These are phyloP conservation scores for Clathrospora elynae DNA, from an alignment of 2,329 filamentous ascomycete species.

Conservation along the genomic window DNA sequence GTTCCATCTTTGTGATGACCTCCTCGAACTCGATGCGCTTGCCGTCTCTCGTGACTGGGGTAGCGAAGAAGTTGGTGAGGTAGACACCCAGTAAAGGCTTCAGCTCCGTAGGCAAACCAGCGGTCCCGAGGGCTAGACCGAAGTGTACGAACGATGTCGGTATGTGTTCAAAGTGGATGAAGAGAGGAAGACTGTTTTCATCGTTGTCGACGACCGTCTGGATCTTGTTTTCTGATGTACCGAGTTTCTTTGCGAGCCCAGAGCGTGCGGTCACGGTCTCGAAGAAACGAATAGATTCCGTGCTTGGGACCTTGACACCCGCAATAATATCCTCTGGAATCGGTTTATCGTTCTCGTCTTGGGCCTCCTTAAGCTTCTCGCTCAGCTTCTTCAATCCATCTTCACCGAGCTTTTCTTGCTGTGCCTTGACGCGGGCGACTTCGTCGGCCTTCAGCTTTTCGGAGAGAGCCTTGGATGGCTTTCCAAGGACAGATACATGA, in stretches of 20 bases:
- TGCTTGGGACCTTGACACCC: conserved; percentile 78
- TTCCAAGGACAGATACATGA: conserved; percentile 86
- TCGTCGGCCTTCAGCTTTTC: conserved; percentile 83
- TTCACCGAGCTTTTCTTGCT: conserved; percentile 79
- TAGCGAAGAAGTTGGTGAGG: conserved; percentile 91
- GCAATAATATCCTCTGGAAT: conserved; percentile 84
- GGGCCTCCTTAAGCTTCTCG: conserved; percentile 78
- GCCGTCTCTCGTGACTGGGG: conserved; percentile 78
- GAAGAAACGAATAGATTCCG: conserved; percentile 94
- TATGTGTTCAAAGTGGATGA: conserved; percentile 96
- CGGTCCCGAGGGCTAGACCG: conserved; percentile 78
- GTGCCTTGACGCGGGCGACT: conserved; percentile 74
- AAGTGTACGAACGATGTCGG: conserved; percentile 91
- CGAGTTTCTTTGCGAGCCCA: conserved; percentile 75
- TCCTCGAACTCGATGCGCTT: conserved; percentile 84
- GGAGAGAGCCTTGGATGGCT: conserved; percentile 79
- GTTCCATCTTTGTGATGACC: conserved; percentile 87
- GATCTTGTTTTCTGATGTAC: conserved; percentile 68
- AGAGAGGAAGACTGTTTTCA: conserved; percentile 70
- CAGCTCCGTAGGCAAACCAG: conserved; percentile 75
- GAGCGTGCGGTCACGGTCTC: conserved; percentile 82
- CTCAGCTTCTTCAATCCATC: conserved; percentile 77
- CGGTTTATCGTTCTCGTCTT: conserved; percentile 83
- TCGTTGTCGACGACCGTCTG: conserved; percentile 78
- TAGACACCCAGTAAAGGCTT: conserved; percentile 86